Evolutionary conservation across 345 rosid species (phyloP), one percentile per base, ranked within the genome.

Genomic region (Eucalyptus leucophloia): DNA sequence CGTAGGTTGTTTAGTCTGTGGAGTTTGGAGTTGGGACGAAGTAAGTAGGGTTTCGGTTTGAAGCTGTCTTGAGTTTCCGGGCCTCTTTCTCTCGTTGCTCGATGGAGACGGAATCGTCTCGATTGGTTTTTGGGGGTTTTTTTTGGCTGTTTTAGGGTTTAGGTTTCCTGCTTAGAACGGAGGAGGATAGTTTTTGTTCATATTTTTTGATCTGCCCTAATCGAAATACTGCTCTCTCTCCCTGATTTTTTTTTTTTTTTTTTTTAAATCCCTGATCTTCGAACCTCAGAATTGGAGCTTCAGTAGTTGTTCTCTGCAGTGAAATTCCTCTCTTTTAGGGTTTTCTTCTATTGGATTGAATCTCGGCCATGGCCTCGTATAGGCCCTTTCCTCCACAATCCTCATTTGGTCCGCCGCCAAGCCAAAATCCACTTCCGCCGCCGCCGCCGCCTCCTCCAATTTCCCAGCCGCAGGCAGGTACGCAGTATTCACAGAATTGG

Each of bases 351-450:
- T 87, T 18, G 88, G 56, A 60, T 47, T 32, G 34, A 21, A 34
- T 40, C 7, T 86, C 60, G 40, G 54, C 23, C 40, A 93, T 94
- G 95, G 94, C 94, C 88, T 93, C 96, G 7, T 95, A 91, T 88
- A 90, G 94, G 91, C 92, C 94, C 26, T 94, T 90, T 62, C 92
- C 94, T 37, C 95, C 94, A 16, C 97, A 92, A 34, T 92, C 94
- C 47, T 92, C 94, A 15, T 91, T 89, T 34, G 87, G 47, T 40
- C 90, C 90, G 32, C 89, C 92, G 14, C 88, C 89, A n/a, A 88
- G 77, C 86, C 88, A 81, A 30, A 90, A 90, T 86, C 93, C 93
- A 23, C 91, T 89, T 28, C 90, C 93, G 6, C 88, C 92, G 15
- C 88, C 92, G 1, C 92, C 92, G 10, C 92, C 92, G 2, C 92